phyloP scores from a whole-genome alignment of 176 grass and related monocot genomes.

The Tillandsia leiboldiana region DNA sequence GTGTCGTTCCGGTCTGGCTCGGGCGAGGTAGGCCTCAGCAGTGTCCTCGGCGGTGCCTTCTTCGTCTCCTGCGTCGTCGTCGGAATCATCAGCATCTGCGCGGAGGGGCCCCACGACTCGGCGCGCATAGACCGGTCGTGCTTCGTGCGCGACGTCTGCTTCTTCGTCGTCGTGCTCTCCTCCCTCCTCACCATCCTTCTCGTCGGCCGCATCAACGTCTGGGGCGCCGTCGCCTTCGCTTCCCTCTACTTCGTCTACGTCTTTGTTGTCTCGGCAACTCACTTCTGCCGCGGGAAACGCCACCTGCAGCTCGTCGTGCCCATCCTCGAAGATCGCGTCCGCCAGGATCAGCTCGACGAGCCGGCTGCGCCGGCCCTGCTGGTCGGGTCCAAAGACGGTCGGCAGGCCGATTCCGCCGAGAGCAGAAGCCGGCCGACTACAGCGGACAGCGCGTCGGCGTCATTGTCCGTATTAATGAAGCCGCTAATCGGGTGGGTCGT shows the following conservation, averaged over 20 bases:
- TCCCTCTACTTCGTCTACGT: slow-evolving; percentile 63
- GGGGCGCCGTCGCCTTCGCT: slow-evolving; percentile 54
- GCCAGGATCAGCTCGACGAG: too few species aligned
- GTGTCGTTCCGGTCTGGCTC: slow-evolving; percentile 21
- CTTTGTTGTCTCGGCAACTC: slow-evolving; percentile 55
- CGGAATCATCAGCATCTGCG: slow-evolving; percentile 49
- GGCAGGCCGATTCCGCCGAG: too few species aligned
- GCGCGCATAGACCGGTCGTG: slow-evolving; percentile 37
- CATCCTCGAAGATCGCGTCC: too few species aligned
- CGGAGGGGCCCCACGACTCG: background rate
- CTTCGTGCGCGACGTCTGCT: slow-evolving; percentile 73
- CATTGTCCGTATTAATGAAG: background rate
- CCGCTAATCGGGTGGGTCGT: slow-evolving; percentile 11
- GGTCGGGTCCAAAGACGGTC: too few species aligned
- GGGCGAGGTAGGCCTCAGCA: slow-evolving; percentile 52
- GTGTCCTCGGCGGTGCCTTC: slow-evolving; percentile 68
- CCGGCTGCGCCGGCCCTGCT: too few species aligned
- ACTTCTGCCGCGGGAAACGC: slow-evolving; percentile 36
- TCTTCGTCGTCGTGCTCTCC: slow-evolving; percentile 63
- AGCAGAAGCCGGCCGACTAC: too few species aligned
- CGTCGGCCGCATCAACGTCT: slow-evolving; percentile 44
- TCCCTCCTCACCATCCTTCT: slow-evolving; percentile 45
- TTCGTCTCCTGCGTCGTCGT: slow-evolving; percentile 81
- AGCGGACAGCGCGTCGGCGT: slow-evolving; percentile 1
- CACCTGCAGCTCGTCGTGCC: slow-evolving; percentile 10